Conservation (phyloP, 176 grass and related monocot genomes). For the Stipa capillata region DNA sequence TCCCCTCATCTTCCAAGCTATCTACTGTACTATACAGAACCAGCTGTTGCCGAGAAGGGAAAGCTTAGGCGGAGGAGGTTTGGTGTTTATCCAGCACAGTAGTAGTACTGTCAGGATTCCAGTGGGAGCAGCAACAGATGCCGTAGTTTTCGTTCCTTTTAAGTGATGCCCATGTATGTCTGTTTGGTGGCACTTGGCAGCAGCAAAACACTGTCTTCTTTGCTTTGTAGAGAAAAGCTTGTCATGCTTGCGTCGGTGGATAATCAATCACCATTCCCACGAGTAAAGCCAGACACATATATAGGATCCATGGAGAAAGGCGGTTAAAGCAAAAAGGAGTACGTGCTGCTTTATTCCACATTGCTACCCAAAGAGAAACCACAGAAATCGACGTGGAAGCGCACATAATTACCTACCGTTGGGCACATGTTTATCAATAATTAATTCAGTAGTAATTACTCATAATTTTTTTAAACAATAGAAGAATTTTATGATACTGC, state of each 20-base stretch:
- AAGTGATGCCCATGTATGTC: not conserved
- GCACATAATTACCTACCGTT: not conserved
- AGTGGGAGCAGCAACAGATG: not conserved
- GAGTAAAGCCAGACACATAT: not conserved
- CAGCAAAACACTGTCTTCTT: not conserved
- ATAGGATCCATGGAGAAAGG: not conserved
- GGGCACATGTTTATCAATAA: not conserved
- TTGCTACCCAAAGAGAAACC: not conserved
- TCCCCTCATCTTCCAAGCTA: not conserved
- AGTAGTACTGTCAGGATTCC: not conserved
- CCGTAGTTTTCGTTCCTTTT: not conserved
- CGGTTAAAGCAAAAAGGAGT: not conserved
- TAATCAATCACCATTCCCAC: slow-evolving; percentile 1
- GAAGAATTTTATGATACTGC: too few species aligned
- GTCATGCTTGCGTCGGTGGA: not conserved
- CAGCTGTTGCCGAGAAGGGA: not conserved
- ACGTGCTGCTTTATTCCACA: not conserved
- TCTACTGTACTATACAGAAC: not conserved
- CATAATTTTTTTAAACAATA: too few species aligned
- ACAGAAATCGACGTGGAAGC: not conserved
- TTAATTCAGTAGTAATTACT: too few species aligned
- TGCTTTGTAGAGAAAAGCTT: not conserved
- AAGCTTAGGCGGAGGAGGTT: not conserved
- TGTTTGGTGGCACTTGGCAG: slow-evolving; percentile 15
- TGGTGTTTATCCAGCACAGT: not conserved